Evolutionary conservation across 2,329 filamentous ascomycete species (phyloP), one percentile per base, ranked within the genome.

Genomic region (Pleomassaria siparia): DNA sequence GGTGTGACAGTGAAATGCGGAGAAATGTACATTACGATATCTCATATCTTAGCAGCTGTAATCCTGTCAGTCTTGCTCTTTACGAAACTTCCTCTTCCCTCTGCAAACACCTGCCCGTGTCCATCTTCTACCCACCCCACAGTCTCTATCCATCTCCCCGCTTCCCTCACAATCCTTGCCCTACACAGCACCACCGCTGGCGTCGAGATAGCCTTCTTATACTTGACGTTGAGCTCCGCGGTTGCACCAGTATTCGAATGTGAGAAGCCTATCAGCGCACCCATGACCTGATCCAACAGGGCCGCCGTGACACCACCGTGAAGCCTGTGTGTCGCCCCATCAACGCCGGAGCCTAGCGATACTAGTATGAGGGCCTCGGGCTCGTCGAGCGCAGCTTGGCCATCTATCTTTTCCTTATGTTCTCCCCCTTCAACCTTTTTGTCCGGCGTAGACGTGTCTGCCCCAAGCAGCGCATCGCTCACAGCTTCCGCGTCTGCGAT

Each of bases 201-300:
- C 20, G 62, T 65, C 3, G n/a, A 39, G 3, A 65, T 36, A 1
- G 54, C 45, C 35, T 54, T 58, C 53, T 58, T 58, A 30, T 61
- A 65, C 47, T 57, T 61, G 15, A 64, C 39, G 8, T 44, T 56
- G 35, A 65, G 33, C 36, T 66, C 56, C 11, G 50, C 50, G 9
- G 60, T 66, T 37, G 56, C 56, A 29, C 46, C 45, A 3, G 41
- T 42, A 21, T 51, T 51, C 25, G 52, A 45, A 40, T 57, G 59
- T 5, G 29, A 21, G 26, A 55, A 47, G 9, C 46, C 44, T 7
- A 64, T 44, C 32, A 61, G 36, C 8, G 33, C 45, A 15, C 63
- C 58, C 58, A 65, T 65, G n/a, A 54, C 54, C 15, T 63, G 57
- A 49, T 64, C 62, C 5, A 66, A 45, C 18, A 65, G 32, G 25